Conservation (phyloP, 345 rosid species). For the Linum trigynum region DNA sequence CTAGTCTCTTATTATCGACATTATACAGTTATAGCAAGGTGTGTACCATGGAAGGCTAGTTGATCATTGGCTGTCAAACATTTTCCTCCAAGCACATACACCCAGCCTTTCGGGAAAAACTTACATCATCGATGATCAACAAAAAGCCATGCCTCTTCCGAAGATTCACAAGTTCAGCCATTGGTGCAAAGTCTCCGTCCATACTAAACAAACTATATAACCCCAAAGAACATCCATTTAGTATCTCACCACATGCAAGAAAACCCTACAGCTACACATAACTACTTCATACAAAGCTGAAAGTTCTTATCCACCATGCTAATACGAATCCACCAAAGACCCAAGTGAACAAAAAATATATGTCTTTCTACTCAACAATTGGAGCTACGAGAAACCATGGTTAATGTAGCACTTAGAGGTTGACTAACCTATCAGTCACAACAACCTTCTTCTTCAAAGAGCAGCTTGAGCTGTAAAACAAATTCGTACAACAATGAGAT, state of each 20-base stretch:
- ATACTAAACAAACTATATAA: slow-evolving; percentile 85
- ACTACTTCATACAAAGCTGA: no score
- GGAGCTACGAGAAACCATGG: slow-evolving; percentile 4
- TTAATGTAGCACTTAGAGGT: slow-evolving; percentile 8
- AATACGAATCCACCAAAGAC: no score
- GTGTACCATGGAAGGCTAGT: not conserved
- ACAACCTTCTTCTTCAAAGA: slow-evolving; percentile 70
- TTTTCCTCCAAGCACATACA: no score
- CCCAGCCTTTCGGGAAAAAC: slow-evolving; percentile 9
- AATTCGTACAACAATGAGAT: slow-evolving; percentile 12
- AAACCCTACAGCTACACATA: no score
- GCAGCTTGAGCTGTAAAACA: slow-evolving; percentile 56
- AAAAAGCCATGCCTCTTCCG: slow-evolving; percentile 65
- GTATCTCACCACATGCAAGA: not conserved
- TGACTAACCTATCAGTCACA: slow-evolving; percentile 84
- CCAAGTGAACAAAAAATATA: not conserved
- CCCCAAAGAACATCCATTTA: not conserved
- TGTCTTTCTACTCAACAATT: not conserved
- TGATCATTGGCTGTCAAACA: slow-evolving; percentile 6
- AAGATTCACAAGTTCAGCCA: slow-evolving; percentile 64
- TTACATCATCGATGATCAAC: slow-evolving; percentile 85
- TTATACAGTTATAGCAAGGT: no score
- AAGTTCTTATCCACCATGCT: no score
- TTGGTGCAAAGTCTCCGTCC: slow-evolving; percentile 99
- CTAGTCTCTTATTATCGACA: no score